These are phyloP conservation scores for Tripterygium wilfordii DNA, from an alignment of 177 flowering plant species.

Conservation along the genomic window DNA sequence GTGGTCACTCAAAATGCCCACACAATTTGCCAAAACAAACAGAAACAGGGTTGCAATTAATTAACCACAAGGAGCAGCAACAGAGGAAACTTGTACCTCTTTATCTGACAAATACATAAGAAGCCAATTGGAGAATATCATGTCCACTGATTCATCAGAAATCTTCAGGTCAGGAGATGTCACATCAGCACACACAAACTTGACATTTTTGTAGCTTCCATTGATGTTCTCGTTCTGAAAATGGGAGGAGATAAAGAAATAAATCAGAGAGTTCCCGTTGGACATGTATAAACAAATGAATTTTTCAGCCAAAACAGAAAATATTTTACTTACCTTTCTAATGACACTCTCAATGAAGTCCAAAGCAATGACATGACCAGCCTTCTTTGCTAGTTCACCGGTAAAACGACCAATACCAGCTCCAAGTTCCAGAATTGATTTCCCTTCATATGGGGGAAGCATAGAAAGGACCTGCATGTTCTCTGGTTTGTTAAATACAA, in stretches of 20 bases:
- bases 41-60: not conserved
- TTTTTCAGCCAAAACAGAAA: no score
- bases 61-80: not conserved
- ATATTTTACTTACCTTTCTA: constrained; percentile 58
- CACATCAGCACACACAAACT: constrained; percentile 91
- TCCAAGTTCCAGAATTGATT: constrained; percentile 80
- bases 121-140: constrained; percentile 93
- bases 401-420: constrained; percentile 98
- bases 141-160: constrained; percentile 61
- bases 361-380: constrained; percentile 68
- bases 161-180: constrained; percentile 71
- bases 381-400: constrained; percentile 81
- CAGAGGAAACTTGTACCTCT: constrained; percentile 48
- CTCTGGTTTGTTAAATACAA: not conserved
- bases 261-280: not conserved
- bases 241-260: no score
- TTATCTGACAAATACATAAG: constrained; percentile 91
- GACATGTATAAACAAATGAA: not conserved
- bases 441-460: constrained; percentile 75
- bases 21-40: no score
- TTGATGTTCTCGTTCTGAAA: constrained; percentile 80
- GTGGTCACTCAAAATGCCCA: no score
- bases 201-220: constrained; percentile 74
- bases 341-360: constrained; percentile 89
- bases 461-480: constrained; percentile 65